Conservation (phyloP, 176 grass and related monocot genomes). For the Melocanna baccifera region DNA sequence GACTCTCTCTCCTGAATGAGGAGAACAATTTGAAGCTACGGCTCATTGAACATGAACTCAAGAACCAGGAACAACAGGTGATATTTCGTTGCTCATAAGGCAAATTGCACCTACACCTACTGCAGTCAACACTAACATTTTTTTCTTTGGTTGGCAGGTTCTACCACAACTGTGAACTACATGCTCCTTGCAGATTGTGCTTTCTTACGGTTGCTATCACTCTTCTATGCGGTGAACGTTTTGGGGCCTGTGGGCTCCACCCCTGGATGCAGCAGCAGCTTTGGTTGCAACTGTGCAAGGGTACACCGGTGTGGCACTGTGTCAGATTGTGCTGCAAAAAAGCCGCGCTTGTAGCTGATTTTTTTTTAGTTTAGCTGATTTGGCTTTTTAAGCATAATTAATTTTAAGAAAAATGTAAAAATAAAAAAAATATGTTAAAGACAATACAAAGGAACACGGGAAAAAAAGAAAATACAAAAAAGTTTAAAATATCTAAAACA, state of each 20-base stretch:
- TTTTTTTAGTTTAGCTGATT: too few relatives aligned
- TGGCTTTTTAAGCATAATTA: too few relatives aligned
- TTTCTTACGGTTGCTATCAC: background rate
- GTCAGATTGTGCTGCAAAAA: too few relatives aligned
- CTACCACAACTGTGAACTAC: background rate
- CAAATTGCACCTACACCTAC: background rate
- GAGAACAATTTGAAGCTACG: conserved; percentile 72
- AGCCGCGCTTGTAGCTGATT: too few relatives aligned
- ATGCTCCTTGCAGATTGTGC: background rate
- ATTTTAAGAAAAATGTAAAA: too few relatives aligned
- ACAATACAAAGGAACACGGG: too few relatives aligned
- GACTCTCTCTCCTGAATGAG: conserved; percentile 66
- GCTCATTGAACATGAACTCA: conserved; percentile 65
- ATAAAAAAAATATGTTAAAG: too few relatives aligned
- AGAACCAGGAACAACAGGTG: conserved; percentile 62
- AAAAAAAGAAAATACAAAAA: too few relatives aligned
- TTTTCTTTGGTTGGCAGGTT: background rate
- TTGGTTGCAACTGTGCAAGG: background rate
- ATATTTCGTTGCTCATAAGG: background rate
- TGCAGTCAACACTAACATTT: background rate
- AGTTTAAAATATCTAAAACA: too few relatives aligned
- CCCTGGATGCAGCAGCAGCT: background rate
- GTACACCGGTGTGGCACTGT: too few relatives aligned
- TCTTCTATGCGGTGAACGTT: background rate
- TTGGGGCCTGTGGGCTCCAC: background rate